phyloP scores from a whole-genome alignment of 148 eudicot species.

The Rhododendron williamsianum region DNA sequence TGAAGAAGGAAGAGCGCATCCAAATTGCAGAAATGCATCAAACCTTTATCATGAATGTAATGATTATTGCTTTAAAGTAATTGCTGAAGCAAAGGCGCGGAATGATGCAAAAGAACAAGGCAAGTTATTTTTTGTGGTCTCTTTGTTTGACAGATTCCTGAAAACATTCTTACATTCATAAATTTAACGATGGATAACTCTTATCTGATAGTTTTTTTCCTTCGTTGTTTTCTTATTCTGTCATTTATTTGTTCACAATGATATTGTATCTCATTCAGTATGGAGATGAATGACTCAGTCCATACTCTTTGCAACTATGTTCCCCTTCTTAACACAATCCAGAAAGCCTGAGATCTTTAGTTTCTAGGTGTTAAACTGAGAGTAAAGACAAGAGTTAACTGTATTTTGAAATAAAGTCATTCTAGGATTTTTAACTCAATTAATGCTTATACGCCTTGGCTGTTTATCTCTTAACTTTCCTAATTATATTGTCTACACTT shows the following conservation, averaged over 20 bases:
- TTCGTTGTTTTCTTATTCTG: background rate
- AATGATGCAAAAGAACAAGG: slow-evolving; percentile 27
- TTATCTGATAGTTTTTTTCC: background rate
- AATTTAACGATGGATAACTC: background rate
- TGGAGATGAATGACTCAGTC: background rate
- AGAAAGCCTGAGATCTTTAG: background rate
- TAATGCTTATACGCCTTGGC: background rate
- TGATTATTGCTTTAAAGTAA: slow-evolving; percentile 71
- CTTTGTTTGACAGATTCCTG: background rate
- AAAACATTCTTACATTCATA: background rate
- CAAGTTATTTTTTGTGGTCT: slow-evolving; percentile 9
- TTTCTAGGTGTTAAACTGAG: background rate
- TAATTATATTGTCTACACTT: background rate
- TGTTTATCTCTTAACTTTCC: background rate
- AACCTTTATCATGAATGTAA: slow-evolving; percentile 85
- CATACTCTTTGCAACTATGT: background rate
- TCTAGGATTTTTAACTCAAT: background rate
- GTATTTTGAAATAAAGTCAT: background rate
- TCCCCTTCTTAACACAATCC: background rate
- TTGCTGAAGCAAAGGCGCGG: slow-evolving; percentile 62
- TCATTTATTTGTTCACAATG: background rate
- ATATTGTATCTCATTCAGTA: background rate
- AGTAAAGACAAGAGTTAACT: background rate
- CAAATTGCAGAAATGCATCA: slow-evolving; percentile 81
- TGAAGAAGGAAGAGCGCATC: slow-evolving; percentile 68